Base-by-base conservation (phyloP, 2,329 filamentous ascomycete genomes). In the Sarocladium kiliense region DNA sequence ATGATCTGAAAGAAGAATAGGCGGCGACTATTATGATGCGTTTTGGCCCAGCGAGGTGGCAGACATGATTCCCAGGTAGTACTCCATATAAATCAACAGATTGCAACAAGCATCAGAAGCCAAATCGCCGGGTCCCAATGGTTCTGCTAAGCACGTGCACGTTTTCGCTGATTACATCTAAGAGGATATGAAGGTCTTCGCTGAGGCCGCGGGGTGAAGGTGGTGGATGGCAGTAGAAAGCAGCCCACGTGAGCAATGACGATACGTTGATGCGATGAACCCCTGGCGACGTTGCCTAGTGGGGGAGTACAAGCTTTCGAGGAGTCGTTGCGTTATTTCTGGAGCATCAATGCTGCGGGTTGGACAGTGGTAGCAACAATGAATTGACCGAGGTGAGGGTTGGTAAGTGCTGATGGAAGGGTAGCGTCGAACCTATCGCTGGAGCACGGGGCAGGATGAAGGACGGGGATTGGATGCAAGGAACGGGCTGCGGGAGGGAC, bases 211-310 rank as follows among this genome's bases (percentile, higher is more conserved):
- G n/a, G n/a, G n/a, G n/a, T n/a, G n/a, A n/a, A n/a, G n/a, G 7
- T 18, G 14, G 47, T 19, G 6, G 18, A 3, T 21, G 5, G 6
- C 21, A 12, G 16, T 12, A 16, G 47, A 23, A 34, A 7, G 25
- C 30, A 34, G 30, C 47, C 47, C 47, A 51, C 47, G 47, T 51
- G 47, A 51, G 47, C 47, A 34, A 51, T 51, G 47, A 51, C 47
- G 47, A 51, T 27, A 51, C 16, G 18, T 5, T 14, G 19, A 34
- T 5, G 30, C 23, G 18, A 36, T 12, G 6, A 34, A 34, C 41
- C 41, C 47, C 18, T 21, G 25, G 25, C 44, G 44, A 25, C 12
- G 44, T 10, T 32, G 14, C 11, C 7, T 49, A 19, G 44, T 30
- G 44, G 44, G 25, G 41, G 19, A 11, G 9, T 9, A 23, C 18